Conservation (phyloP, 2,329 filamentous ascomycete genomes). For the Nakataea oryzae region DNA sequence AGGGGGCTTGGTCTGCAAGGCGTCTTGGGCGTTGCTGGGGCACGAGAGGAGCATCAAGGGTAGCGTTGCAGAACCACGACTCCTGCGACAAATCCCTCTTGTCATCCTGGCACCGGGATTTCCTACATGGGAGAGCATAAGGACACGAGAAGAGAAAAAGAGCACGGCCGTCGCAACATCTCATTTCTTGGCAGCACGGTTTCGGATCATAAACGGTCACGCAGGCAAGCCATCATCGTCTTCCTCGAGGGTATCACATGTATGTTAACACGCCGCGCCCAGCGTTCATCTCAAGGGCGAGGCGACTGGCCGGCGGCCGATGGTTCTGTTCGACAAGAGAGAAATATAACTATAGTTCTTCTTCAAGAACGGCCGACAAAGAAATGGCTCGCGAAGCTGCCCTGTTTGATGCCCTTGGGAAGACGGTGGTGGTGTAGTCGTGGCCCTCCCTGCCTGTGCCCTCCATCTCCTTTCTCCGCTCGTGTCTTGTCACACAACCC, state of each 20-base stretch:
- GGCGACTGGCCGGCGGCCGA: neutral
- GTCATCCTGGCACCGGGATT: conserved; percentile 5
- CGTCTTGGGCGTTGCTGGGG: neutral
- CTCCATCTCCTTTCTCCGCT: neutral
- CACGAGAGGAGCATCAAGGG: neutral
- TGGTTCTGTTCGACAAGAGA: conserved; percentile 4
- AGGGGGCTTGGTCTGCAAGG: conserved; percentile 4
- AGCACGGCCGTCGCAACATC: neutral
- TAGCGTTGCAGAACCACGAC: neutral
- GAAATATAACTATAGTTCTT: conserved; percentile 3
- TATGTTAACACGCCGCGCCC: conserved; percentile 49
- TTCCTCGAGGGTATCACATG: conserved; percentile 48
- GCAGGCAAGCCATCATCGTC: conserved; percentile 63
- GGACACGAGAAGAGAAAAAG: conserved; percentile 10
- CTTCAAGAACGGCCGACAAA: conserved; percentile 1
- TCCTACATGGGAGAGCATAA: conserved; percentile 5
- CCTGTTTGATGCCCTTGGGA: conserved; percentile 26
- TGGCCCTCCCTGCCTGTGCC: conserved; percentile 1
- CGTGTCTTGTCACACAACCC: neutral
- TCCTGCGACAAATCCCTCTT: neutral
- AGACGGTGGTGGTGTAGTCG: conserved; percentile 47
- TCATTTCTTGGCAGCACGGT: conserved; percentile 17
- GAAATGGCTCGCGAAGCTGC: neutral
- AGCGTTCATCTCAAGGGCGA: conserved; percentile 3
- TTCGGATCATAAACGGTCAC: conserved; percentile 23